Evolutionary conservation across 2,329 filamentous ascomycete species (phyloP).

Genomic region (Pestalotiopsis sp.): DNA sequence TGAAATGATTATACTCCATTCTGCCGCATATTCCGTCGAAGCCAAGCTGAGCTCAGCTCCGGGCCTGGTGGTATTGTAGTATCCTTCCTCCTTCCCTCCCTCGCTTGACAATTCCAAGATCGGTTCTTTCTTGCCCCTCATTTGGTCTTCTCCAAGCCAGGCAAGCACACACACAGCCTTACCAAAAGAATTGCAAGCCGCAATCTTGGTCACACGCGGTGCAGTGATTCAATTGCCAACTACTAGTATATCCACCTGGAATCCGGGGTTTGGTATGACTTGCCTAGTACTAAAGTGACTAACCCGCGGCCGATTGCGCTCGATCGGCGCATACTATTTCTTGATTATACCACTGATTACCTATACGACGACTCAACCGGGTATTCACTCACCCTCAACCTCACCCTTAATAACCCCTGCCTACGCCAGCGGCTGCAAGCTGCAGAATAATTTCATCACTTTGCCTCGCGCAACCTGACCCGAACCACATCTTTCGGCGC

Average conservation of each 20-base stretch:
- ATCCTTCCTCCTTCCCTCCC: too few species aligned
- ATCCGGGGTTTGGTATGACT: neutral
- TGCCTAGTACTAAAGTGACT: neutral
- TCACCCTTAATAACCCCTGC: neutral
- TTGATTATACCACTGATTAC: too few species aligned
- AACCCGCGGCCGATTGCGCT: neutral
- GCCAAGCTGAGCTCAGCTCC: neutral
- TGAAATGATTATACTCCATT: neutral
- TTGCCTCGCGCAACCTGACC: too few species aligned
- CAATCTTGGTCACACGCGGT: neutral
- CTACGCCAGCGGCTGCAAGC: neutral
- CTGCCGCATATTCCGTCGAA: neutral
- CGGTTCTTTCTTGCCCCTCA: neutral
- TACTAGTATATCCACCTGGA: neutral
- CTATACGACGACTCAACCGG: neutral
- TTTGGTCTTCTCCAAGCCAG: neutral
- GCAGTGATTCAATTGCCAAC: neutral
- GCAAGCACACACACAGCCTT: neutral
- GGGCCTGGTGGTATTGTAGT: neutral
- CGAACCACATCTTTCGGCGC: neutral
- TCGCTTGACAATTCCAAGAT: neutral
- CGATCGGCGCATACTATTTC: neutral
- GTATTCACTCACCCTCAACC: neutral
- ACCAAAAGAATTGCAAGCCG: neutral
- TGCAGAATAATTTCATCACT: neutral